A percentile compares a stretch with the other conserved stretches of the same genome.
Conservation (phyloP, 768 basidiomycete genomes). For the Lactarius akahatsu region DNA sequence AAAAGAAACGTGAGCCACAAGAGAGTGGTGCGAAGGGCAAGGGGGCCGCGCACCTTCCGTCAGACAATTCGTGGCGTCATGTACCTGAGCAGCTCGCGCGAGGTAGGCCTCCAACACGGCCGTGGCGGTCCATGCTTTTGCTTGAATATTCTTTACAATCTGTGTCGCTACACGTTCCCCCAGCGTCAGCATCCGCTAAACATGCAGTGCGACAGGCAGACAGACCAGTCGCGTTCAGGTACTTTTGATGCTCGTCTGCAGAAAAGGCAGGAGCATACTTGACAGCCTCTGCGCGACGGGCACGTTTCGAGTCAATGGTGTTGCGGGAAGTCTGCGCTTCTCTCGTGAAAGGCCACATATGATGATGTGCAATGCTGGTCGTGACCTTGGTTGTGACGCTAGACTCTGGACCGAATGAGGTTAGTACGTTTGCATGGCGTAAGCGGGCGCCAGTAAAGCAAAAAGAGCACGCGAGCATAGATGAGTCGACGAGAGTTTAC, state of each 20-base stretch:
- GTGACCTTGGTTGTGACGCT: no score
- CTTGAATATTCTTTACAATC: constrained; percentile 44
- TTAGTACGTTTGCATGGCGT: not conserved
- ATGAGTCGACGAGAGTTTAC: no score
- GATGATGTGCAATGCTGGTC: not conserved
- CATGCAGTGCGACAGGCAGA: not conserved
- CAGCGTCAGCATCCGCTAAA: constrained; percentile 2
- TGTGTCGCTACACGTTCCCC: constrained; percentile 38
- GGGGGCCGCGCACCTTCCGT: constrained; percentile 61
- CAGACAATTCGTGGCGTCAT: constrained; percentile 67
- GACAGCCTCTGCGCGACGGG: constrained; percentile 30
- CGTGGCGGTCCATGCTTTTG: constrained; percentile 46
- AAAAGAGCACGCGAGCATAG: no score
- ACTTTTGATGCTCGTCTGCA: constrained; percentile 23
- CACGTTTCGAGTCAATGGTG: constrained; percentile 25
- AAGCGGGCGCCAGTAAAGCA: no score
- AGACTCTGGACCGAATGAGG: not conserved
- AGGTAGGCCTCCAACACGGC: constrained; percentile 48
- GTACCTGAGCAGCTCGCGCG: constrained; percentile 52
- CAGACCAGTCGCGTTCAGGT: constrained; percentile 52
- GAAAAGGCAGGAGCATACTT: constrained; percentile 20
- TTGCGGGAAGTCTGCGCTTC: constrained; percentile 9
- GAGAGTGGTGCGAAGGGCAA: not conserved
- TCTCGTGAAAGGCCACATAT: constrained; percentile 14
- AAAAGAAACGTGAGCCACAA: not conserved